phyloP scores from a whole-genome alignment of 768 basidiomycete species.

The Tephrocybe sp. region DNA sequence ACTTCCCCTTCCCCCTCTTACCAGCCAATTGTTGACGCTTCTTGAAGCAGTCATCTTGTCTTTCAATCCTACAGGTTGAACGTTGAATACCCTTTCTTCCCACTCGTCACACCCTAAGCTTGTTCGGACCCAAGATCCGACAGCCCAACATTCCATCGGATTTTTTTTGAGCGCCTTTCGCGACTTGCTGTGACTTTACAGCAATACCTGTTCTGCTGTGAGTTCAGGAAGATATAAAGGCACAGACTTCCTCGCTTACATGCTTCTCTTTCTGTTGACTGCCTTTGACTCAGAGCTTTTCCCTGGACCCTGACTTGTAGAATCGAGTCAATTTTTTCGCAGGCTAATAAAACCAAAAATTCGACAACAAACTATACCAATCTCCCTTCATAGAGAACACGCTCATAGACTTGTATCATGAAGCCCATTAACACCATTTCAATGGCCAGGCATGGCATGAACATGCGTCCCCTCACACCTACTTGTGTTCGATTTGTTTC shows the following conservation, averaged over 20 bases:
- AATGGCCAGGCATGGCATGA: conserved; percentile 8
- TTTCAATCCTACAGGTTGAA: too few species aligned
- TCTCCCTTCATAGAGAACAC: not conserved
- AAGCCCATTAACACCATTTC: conserved; percentile 6
- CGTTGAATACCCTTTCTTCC: too few species aligned
- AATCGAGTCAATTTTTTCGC: not conserved
- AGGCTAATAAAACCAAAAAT: not conserved
- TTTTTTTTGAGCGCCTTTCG: conserved; percentile 12
- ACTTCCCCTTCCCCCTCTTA: too few species aligned
- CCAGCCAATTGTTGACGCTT: too few species aligned
- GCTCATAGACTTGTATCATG: conserved; percentile 5
- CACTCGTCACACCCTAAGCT: not conserved
- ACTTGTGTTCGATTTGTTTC: conserved; percentile 11
- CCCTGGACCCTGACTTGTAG: not conserved
- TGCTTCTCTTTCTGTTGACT: not conserved
- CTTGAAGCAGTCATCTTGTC: too few species aligned
- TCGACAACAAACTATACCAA: not conserved
- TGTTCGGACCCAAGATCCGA: conserved; percentile 9
- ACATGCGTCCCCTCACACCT: conserved; percentile 8
- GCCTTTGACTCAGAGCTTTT: not conserved
- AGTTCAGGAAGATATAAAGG: not conserved
- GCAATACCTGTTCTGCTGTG: not conserved
- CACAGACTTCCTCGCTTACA: not conserved
- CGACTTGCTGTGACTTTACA: conserved; percentile 15
- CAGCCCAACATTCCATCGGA: not conserved